Base-by-base conservation (phyloP, 2,329 filamentous ascomycete genomes). In the Sclerotinia subarctica region DNA sequence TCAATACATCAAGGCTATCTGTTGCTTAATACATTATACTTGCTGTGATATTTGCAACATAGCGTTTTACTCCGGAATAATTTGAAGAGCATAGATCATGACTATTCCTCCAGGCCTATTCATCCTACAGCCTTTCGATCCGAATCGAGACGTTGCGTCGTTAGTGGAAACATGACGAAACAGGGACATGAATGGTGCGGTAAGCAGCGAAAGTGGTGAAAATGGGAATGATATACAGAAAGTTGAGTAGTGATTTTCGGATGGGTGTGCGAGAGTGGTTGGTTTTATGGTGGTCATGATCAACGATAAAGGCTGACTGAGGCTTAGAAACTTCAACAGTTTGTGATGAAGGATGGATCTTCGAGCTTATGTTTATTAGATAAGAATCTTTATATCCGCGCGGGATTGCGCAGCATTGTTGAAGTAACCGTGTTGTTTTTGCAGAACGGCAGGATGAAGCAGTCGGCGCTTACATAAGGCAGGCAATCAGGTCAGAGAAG, bases 61-160 rank as follows among this genome's bases (percentile, higher is more conserved):
- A 42, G 29, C 44, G n/a, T 54, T 51, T 66, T 11, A 66, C 32
- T 66, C 54, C 8, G 46, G 44, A 59, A 66, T 66, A 32, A 47
- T 58, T 66, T 59, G 44, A 51, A 52, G 64, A n/a, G 19, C 21
- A 60, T 60, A 49, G 15, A 49, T n/a, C 44, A 60, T 60, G n/a
- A 35, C 35, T 21, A 35, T 49, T 10, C 26, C 44, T 35, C 24
- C 21, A 11, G 11, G 29, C 49, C 29, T 26, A 19, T 62, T 24
- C 21, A 35, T 19, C 21, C 24, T 19, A 21, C 32, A 26, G 38
- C 29, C 13, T 24, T 62, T 60, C 19, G 11, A 13, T 24, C 10
- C 8, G 11, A 47, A 38, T 51, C 19, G 29, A 35, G 54, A 24
- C 19, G 32, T n/a, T 38, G 4, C 11, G 7, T 38, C 17, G 10